These are phyloP conservation scores for Aphanomyces astaci DNA, from an alignment of 352 stramenopile genomes.

Conservation along the genomic window DNA sequence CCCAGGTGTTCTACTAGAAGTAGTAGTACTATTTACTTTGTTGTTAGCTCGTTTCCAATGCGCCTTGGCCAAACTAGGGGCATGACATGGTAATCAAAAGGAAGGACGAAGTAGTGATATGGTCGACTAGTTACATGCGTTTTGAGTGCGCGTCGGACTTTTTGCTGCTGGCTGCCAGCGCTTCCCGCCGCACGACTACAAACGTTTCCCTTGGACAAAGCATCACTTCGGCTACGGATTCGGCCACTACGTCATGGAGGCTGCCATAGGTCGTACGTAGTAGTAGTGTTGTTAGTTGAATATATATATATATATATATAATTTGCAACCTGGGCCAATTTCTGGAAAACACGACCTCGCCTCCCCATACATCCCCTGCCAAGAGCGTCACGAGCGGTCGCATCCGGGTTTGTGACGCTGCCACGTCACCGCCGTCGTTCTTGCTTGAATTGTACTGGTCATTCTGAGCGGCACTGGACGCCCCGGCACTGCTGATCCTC, in stretches of 20 bases:
- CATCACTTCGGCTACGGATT: background rate
- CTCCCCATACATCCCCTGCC: conserved; percentile 18
- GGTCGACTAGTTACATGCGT: conserved; percentile 18
- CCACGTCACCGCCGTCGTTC: background rate
- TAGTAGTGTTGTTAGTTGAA: background rate
- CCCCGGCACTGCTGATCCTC: too few species aligned
- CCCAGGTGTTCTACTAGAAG: too few species aligned
- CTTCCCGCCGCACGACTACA: background rate
- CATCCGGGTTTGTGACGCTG: background rate
- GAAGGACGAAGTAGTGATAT: too few species aligned
- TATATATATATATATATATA: background rate
- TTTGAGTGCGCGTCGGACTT: conserved; percentile 3
- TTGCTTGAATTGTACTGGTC: background rate
- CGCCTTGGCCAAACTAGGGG: conserved; percentile 19
- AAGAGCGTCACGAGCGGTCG: conserved; percentile 1
- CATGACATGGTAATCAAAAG: background rate
- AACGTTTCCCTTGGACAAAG: background rate
- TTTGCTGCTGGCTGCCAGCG: background rate
- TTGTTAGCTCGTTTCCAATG: conserved; percentile 20
- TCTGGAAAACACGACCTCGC: conserved; percentile 3
- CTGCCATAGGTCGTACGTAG: background rate
- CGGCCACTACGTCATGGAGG: conserved; percentile 9
- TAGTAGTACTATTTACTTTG: background rate
- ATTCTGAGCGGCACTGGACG: background rate
- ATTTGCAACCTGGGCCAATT: background rate